Evolutionary conservation across 371 early-diverging fungal species (phyloP).

Genomic region (Batkoa obscura): DNA sequence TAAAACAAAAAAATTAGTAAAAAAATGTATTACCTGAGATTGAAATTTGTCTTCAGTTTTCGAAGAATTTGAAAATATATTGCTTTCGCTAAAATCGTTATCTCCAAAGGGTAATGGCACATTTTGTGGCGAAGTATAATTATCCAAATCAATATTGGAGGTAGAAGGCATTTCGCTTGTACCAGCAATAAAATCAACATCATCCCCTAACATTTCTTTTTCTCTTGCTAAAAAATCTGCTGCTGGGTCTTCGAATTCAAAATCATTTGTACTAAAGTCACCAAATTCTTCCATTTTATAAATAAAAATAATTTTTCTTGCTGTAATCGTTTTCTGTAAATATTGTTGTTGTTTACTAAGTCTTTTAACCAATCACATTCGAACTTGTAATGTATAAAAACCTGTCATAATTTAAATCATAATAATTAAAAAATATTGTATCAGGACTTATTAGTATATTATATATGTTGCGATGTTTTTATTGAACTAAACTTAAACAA

Average conservation of each 20-base stretch:
- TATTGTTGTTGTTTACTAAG: too few relatives aligned
- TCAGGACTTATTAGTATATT: too few relatives aligned
- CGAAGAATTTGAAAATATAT: not conserved
- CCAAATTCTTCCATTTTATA: constrained; percentile 1
- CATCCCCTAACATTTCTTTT: constrained; percentile 63
- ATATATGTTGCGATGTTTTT: too few relatives aligned
- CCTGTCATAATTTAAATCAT: too few relatives aligned
- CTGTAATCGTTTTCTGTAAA: too few relatives aligned
- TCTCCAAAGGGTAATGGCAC: not conserved
- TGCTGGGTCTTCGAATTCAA: constrained; percentile 39
- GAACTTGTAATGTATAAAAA: too few relatives aligned
- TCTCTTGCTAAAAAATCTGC: constrained; percentile 87
- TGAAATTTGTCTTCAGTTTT: not conserved
- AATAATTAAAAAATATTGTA: too few relatives aligned
- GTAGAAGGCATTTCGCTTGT: not conserved
- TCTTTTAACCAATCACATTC: too few relatives aligned
- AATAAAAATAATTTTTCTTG: not conserved
- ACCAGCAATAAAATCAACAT: constrained; percentile 30
- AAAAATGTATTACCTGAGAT: too few relatives aligned
- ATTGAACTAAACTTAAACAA: too few relatives aligned
- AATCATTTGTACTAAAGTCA: not conserved
- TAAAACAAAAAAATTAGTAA: too few relatives aligned
- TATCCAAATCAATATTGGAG: not conserved
- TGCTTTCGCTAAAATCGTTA: not conserved
- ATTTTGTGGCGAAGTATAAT: not conserved